These are phyloP conservation scores for Epichloe gansuensis DNA, from an alignment of 2,329 filamentous ascomycete genomes.

Conservation along the genomic window DNA sequence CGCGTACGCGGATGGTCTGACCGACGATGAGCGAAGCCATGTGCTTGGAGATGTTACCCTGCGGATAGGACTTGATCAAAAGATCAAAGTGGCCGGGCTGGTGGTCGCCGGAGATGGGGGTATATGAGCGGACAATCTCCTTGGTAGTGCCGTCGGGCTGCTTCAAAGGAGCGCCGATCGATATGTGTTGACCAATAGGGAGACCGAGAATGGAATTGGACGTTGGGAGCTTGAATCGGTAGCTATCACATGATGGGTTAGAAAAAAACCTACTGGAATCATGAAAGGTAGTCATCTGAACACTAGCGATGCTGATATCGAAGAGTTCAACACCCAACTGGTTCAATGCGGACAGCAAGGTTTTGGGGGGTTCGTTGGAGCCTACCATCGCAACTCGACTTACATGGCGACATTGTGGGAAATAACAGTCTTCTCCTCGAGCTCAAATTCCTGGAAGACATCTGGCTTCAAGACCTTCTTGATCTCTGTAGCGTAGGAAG, in stretches of 20 bases:
- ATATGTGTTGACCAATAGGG: slow-evolving; percentile 98
- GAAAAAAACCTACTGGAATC: not conserved
- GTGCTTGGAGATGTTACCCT: slow-evolving; percentile 93
- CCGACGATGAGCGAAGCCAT: slow-evolving; percentile 74
- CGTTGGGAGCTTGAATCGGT: slow-evolving; percentile 79
- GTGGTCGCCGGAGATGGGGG: slow-evolving; percentile 79
- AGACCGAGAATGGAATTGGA: slow-evolving; percentile 77
- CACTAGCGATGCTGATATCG: not conserved
- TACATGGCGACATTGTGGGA: slow-evolving; percentile 98
- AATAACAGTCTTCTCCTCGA: slow-evolving; percentile 88
- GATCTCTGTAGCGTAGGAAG: slow-evolving; percentile 37
- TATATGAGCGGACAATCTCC: slow-evolving; percentile 85
- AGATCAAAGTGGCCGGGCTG: slow-evolving; percentile 89
- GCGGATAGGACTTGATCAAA: slow-evolving; percentile 94
- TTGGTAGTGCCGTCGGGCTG: slow-evolving; percentile 59
- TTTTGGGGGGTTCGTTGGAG: not conserved
- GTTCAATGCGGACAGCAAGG: not conserved
- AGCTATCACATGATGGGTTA: slow-evolving; percentile 37
- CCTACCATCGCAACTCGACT: slow-evolving; percentile 16
- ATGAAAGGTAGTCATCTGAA: not conserved
- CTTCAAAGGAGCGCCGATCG: slow-evolving; percentile 65
- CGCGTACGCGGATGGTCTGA: slow-evolving; percentile 77
- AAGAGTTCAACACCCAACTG: not conserved
- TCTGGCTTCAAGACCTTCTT: slow-evolving; percentile 78
- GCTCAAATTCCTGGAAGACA: slow-evolving; percentile 80